Conservation (phyloP, 202 grass and related monocot genomes). For the Thinopyrum obtusiflorum region DNA sequence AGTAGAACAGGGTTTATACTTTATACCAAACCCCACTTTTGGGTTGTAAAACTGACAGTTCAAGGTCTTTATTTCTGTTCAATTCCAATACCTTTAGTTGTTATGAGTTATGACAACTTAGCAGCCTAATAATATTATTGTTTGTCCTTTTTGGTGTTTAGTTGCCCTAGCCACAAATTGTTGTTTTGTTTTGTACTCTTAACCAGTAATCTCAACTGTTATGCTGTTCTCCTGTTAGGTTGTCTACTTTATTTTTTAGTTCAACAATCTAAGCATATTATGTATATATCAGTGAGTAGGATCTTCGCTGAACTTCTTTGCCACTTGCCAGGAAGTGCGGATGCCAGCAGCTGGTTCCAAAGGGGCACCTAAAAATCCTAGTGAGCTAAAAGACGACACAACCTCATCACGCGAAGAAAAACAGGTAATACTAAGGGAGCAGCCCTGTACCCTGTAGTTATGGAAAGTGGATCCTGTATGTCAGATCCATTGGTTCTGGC, state of each 20-base stretch:
- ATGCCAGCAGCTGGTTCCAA: conserved; percentile 90
- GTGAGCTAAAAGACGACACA: conserved; percentile 89
- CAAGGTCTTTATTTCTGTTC: neutral
- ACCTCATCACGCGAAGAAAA: conserved; percentile 82
- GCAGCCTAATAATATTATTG: neutral
- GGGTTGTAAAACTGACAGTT: neutral
- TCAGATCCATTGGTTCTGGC: conserved; percentile 6
- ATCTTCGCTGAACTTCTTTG: conserved; percentile 22
- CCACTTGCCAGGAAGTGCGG: conserved; percentile 76
- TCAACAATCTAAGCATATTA: conserved; percentile 4
- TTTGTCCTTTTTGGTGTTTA: neutral
- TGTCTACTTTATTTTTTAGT: neutral
- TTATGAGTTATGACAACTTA: neutral
- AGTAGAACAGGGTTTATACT: neutral
- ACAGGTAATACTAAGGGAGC: conserved; percentile 45
- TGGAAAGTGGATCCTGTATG: neutral
- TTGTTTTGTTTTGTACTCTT: neutral
- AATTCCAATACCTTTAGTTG: neutral
- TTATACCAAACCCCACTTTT: neutral
- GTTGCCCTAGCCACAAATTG: neutral
- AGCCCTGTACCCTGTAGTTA: neutral
- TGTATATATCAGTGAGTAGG: conserved; percentile 13
- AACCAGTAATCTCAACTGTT: neutral
- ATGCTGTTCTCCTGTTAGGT: neutral
- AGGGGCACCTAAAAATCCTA: conserved; percentile 73